Evolutionary conservation across 2,329 filamentous ascomycete genomes (phyloP).

Genomic region (Mycocentrospora acerina): DNA sequence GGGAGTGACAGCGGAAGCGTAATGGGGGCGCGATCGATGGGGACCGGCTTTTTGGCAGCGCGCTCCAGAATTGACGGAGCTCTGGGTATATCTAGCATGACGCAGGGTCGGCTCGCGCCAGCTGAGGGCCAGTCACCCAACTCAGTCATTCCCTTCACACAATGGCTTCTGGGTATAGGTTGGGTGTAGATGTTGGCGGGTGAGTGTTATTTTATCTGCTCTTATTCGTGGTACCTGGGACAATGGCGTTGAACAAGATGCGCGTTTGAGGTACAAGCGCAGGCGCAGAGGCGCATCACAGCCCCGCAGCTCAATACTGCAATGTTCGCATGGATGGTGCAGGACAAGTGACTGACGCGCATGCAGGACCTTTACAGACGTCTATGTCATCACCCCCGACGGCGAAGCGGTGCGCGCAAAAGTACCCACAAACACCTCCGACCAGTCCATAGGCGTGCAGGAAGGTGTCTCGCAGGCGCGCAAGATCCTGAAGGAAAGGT

Average conservation of each 20-base stretch:
- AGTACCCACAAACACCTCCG: conserved; percentile 48
- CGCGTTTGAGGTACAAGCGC: no score
- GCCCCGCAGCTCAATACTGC: not conserved
- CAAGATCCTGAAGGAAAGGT: conserved; percentile 40
- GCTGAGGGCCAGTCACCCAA: not conserved
- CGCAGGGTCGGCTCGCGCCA: conserved; percentile 2
- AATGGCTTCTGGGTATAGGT: conserved; percentile 32
- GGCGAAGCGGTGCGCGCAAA: conserved; percentile 50
- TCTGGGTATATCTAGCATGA: conserved; percentile 4
- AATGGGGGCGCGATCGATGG: no score
- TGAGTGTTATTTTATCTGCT: conserved; percentile 15
- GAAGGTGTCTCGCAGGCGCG: conserved; percentile 49
- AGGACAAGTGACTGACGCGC: conserved; percentile 10
- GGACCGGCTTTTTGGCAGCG: no score
- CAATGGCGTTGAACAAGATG: no score
- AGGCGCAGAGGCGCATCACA: not conserved
- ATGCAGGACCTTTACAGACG: conserved; percentile 51
- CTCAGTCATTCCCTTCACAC: not conserved
- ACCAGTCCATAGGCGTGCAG: conserved; percentile 52
- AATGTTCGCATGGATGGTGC: not conserved
- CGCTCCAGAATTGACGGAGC: no score
- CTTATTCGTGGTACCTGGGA: no score
- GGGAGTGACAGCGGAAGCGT: no score
- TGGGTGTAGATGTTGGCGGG: conserved; percentile 40
- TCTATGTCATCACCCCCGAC: conserved; percentile 50